Conservation (phyloP, 495 filamentous ascomycete species). For the Podospora pseudocomata region DNA sequence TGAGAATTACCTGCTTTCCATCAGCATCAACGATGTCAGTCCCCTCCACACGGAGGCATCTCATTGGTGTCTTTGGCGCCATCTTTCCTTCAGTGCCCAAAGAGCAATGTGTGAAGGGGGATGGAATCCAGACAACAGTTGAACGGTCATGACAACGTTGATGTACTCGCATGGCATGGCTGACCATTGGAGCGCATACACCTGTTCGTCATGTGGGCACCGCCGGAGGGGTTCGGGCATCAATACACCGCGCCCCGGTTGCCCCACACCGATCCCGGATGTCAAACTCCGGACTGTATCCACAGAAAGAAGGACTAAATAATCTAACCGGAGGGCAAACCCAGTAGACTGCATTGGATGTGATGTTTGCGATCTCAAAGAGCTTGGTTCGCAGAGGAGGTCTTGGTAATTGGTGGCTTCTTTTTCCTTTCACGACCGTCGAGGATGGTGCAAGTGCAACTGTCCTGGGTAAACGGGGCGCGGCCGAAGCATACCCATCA, state of each 20-base stretch:
- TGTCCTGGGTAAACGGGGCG: too few species aligned
- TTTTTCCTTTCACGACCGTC: too few species aligned
- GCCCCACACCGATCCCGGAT: neutral
- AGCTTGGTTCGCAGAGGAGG: too few species aligned
- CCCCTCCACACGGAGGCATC: slow-evolving; percentile 42
- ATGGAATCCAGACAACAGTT: neutral
- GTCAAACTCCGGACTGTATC: neutral
- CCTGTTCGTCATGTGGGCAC: neutral
- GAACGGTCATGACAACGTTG: neutral
- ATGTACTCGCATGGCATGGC: neutral
- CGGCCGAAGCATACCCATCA: too few species aligned
- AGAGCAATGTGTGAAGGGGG: neutral
- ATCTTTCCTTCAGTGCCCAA: slow-evolving; percentile 9
- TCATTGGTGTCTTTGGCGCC: slow-evolving; percentile 19
- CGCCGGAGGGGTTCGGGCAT: slow-evolving; percentile 4
- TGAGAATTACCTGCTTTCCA: slow-evolving; percentile 46
- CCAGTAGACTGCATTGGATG: neutral
- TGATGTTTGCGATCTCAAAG: too few species aligned
- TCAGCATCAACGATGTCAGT: slow-evolving; percentile 46
- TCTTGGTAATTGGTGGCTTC: too few species aligned
- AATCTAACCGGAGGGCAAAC: neutral
- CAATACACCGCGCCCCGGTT: neutral
- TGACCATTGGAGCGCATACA: neutral
- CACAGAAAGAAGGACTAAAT: neutral
- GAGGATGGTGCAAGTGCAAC: too few species aligned